A percentile compares a stretch with the other conserved stretches of the same genome.
These are phyloP conservation scores for Wallemia mellicola DNA, from an alignment of 1,284 basidiomycete species.

Conservation along the genomic window DNA sequence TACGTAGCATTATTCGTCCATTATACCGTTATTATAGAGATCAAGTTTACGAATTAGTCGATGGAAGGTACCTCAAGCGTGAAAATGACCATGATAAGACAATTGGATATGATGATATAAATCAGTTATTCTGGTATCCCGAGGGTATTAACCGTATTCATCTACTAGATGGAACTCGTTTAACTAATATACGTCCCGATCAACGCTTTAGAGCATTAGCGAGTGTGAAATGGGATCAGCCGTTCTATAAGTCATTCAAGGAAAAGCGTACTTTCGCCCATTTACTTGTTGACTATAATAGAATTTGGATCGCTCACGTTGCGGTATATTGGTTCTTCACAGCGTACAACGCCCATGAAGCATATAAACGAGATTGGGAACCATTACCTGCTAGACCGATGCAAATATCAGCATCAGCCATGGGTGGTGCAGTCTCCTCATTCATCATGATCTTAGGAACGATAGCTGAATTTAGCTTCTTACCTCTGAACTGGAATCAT, in stretches of 20 bases:
- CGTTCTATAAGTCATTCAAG: constrained; percentile 89
- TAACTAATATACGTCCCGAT: constrained; percentile 65
- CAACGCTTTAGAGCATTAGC: constrained; percentile 86
- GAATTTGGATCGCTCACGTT: constrained; percentile 84
- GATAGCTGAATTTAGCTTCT: constrained; percentile 72
- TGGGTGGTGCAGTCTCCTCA: constrained; percentile 67
- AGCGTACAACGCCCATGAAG: constrained; percentile 60
- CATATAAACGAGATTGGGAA: constrained; percentile 33
- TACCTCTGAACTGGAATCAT: constrained; percentile 90
- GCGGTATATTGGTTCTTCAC: constrained; percentile 83
- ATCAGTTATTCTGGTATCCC: constrained; percentile 98
- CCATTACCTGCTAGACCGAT: constrained; percentile 33
- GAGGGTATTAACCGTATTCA: constrained; percentile 85
- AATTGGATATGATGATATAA: constrained; percentile 97
- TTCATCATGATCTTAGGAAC: constrained; percentile 81
- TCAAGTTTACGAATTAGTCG: constrained; percentile 87
- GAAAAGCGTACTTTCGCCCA: constrained; percentile 85
- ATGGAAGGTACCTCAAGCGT: constrained; percentile 75
- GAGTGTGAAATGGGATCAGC: constrained; percentile 69
- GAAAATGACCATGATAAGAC: constrained; percentile 82
- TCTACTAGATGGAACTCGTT: constrained; percentile 61
- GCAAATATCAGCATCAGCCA: constrained; percentile 58
- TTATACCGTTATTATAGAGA: constrained; percentile 89
- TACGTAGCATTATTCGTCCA: constrained; percentile 70
- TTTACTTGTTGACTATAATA: constrained; percentile 87